A percentile compares a stretch with the other conserved stretches of the same genome.
These are phyloP conservation scores for Paraphoma chrysanthemicola DNA, from an alignment of 2,329 filamentous ascomycete genomes.

Conservation along the genomic window DNA sequence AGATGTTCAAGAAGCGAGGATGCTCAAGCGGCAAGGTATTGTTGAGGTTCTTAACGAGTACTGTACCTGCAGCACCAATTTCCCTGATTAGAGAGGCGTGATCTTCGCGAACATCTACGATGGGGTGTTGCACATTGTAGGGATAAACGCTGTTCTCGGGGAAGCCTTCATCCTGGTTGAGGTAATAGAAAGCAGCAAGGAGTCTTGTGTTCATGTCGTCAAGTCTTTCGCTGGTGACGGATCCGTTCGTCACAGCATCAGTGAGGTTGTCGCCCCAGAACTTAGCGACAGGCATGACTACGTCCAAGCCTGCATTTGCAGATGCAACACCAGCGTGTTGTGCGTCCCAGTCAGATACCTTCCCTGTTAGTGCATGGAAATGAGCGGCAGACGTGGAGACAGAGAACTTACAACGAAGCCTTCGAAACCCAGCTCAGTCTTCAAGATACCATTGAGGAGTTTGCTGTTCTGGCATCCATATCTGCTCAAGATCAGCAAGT, in stretches of 20 bases:
- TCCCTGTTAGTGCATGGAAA: background rate
- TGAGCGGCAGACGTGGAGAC: background rate
- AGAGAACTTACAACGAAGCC: constrained; percentile 46
- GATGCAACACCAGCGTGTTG: constrained; percentile 55
- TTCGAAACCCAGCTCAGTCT: constrained; percentile 59
- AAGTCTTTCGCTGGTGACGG: constrained; percentile 27
- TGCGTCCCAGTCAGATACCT: constrained; percentile 51
- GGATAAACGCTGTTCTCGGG: constrained; percentile 32
- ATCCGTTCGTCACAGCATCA: constrained; percentile 38
- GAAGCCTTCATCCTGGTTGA: constrained; percentile 50
- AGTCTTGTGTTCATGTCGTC: constrained; percentile 42
- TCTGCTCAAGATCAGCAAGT: background rate
- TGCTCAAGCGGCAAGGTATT: constrained; percentile 60
- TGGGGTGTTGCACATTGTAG: constrained; percentile 40
- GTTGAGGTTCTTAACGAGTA: constrained; percentile 60
- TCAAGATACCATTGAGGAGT: constrained; percentile 58
- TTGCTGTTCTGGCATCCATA: constrained; percentile 44
- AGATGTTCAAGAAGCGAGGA: constrained; percentile 47
- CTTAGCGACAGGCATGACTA: constrained; percentile 50
- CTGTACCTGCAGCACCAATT: constrained; percentile 49
- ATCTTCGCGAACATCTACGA: constrained; percentile 57
- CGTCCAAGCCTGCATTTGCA: constrained; percentile 57
- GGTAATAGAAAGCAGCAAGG: constrained; percentile 34
- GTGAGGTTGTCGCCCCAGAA: constrained; percentile 42
- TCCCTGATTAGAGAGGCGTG: constrained; percentile 50